These are phyloP conservation scores for Cladosporium sp. DNA, from an alignment of 2,329 filamentous ascomycete species.

Conservation along the genomic window DNA sequence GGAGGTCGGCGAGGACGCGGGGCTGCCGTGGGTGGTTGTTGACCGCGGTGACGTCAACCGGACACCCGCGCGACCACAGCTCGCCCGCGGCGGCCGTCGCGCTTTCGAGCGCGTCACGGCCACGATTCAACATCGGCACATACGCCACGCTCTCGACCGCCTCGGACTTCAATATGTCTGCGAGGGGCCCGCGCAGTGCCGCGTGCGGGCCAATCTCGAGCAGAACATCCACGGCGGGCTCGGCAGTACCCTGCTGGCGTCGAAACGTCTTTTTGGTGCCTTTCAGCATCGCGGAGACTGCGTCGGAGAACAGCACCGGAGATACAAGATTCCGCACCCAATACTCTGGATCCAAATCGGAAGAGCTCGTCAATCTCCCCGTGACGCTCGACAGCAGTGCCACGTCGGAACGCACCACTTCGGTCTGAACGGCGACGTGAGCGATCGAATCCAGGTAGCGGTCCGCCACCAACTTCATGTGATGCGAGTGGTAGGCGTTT, in stretches of 20 bases:
- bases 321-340: conserved; percentile 2
- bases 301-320: conserved; percentile 1
- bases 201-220: conserved; percentile 6
- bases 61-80: background rate
- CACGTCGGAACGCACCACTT: too few relatives aligned
- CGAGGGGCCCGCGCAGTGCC: background rate
- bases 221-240: background rate
- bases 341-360: background rate
- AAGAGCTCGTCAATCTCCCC: background rate
- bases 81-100: background rate
- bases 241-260: background rate
- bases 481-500: conserved; percentile 39
- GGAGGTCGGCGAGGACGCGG: background rate
- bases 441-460: background rate
- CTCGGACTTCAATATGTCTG: background rate
- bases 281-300: background rate
- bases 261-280: background rate
- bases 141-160: background rate
- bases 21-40: background rate
- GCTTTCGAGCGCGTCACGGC: background rate
- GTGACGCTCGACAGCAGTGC: background rate
- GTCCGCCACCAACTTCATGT: conserved; percentile 18
- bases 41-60: background rate
- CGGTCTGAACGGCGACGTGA: background rate
- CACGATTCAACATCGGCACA: background rate